Evolutionary conservation across 1,139 yeast genomes (phyloP).

Genomic region (Debaryomyces robertsiae): DNA sequence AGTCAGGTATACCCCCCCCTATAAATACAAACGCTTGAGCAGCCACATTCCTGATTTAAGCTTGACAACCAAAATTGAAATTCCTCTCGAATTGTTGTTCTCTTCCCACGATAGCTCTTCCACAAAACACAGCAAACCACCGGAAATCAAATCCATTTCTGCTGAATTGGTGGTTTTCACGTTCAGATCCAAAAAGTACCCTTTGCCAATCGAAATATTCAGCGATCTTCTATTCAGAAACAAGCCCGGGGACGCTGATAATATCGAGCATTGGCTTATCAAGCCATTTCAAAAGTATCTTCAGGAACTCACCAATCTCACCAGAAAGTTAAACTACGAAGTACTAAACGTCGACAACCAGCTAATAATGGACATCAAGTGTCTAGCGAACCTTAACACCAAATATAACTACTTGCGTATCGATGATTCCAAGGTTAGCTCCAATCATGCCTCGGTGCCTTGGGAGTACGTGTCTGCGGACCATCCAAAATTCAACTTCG

Average conservation of each 20-base stretch:
- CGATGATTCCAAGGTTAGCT: slow-evolving; percentile 15
- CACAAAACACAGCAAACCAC: slow-evolving; percentile 22
- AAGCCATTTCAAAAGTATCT: slow-evolving; percentile 38
- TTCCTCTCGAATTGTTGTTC: slow-evolving; percentile 34
- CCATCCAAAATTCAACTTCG: slow-evolving; percentile 3
- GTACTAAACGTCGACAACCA: slow-evolving; percentile 29
- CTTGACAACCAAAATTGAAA: slow-evolving; percentile 19
- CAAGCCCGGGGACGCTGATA: slow-evolving; percentile 30
- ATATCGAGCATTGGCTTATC: slow-evolving; percentile 35
- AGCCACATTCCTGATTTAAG: slow-evolving; percentile 9
- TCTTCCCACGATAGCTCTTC: slow-evolving; percentile 21
- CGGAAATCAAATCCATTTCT: slow-evolving; percentile 32
- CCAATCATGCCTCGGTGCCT: slow-evolving; percentile 1
- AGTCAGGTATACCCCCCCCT: slow-evolving; percentile 25
- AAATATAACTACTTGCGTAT: slow-evolving; percentile 28
- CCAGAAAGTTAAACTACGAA: slow-evolving; percentile 28
- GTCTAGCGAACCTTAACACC: slow-evolving; percentile 35
- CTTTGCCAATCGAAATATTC: slow-evolving; percentile 41
- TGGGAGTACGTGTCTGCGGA: slow-evolving; percentile 4
- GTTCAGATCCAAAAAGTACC: slow-evolving; percentile 33
- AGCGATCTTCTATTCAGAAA: slow-evolving; percentile 41
- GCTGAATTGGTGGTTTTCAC: slow-evolving; percentile 38
- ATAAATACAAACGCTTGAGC: slow-evolving; percentile 14
- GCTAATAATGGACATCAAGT: slow-evolving; percentile 33
- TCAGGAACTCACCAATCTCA: slow-evolving; percentile 28